Conservation (phyloP, 352 stramenopile species). For the Globisporangium solare region DNA sequence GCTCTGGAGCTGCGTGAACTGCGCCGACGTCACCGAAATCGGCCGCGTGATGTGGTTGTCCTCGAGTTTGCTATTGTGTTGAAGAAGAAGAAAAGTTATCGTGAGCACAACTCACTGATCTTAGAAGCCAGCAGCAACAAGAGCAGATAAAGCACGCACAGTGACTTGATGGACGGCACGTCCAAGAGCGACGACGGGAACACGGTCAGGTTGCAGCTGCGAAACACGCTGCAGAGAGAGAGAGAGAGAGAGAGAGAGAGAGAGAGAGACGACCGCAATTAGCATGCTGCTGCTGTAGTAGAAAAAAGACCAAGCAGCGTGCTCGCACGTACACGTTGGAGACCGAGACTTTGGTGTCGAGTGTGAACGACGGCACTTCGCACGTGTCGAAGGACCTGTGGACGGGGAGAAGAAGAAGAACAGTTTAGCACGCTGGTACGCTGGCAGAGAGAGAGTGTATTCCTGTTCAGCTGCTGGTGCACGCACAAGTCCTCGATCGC, state of each 20-base stretch:
- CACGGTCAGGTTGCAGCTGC: slow-evolving; percentile 28
- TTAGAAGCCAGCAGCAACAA: background rate
- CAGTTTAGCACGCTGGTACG: too few relatives aligned
- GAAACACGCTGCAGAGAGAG: slow-evolving; percentile 23
- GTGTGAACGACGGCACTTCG: slow-evolving; percentile 30
- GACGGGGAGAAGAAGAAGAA: too few relatives aligned
- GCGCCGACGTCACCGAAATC: slow-evolving; percentile 10
- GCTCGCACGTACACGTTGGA: slow-evolving; percentile 28
- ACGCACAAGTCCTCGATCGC: slow-evolving; percentile 36
- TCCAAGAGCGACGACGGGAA: slow-evolving; percentile 40
- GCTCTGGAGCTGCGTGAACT: slow-evolving; percentile 13
- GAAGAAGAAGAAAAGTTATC: background rate
- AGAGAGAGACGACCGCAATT: too few relatives aligned
- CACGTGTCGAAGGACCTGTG: slow-evolving; percentile 39
- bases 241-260: too few relatives aligned
- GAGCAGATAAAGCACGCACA: slow-evolving; percentile 6
- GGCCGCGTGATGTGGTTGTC: slow-evolving; percentile 17
- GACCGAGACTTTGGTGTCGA: slow-evolving; percentile 28
- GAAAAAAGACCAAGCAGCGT: background rate
- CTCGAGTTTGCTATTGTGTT: slow-evolving; percentile 10
- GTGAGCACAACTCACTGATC: background rate
- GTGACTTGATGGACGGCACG: slow-evolving; percentile 17
- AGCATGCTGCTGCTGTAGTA: background rate
- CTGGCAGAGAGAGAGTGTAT: too few relatives aligned
- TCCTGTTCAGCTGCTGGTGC: too few relatives aligned